Conservation (phyloP, 768 basidiomycete genomes). For the Boletus rufocinnamomeus region DNA sequence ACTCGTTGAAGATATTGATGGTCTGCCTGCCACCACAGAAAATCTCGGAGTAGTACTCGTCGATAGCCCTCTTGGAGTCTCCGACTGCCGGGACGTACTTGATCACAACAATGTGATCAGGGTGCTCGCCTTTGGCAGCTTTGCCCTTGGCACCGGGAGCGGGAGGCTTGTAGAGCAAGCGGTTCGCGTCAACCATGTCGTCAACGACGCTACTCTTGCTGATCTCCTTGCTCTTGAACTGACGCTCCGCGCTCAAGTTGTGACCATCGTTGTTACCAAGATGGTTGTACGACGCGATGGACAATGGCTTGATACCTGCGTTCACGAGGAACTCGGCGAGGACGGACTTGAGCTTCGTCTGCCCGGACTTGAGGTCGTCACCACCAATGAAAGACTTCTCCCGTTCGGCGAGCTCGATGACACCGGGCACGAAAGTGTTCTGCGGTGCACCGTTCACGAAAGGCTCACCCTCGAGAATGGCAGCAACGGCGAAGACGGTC, state of each 20-base stretch:
- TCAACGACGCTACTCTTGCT: constrained; percentile 96
- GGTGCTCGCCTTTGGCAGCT: constrained; percentile 88
- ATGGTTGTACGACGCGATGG: constrained; percentile 98
- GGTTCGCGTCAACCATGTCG: constrained; percentile 95
- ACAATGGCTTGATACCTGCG: constrained; percentile 96
- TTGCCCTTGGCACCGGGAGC: constrained; percentile 55
- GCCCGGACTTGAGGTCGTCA: constrained; percentile 97
- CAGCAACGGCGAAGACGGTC: constrained; percentile 91
- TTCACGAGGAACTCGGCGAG: constrained; percentile 98
- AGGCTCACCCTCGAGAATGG: constrained; percentile 92
- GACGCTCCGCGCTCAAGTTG: constrained; percentile 85
- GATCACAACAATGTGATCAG: constrained; percentile 96
- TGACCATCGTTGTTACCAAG: constrained; percentile 97
- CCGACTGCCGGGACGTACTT: constrained; percentile 98
- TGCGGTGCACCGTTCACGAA: constrained; percentile 98
- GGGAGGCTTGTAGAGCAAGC: constrained; percentile 86
- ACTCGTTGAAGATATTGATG: constrained; percentile 98
- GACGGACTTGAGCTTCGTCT: constrained; percentile 97
- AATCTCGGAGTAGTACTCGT: constrained; percentile 98
- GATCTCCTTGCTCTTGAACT: constrained; percentile 99
- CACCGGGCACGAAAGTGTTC: constrained; percentile 98
- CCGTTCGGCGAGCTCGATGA: constrained; percentile 89
- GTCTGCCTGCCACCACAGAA: constrained; percentile 93
- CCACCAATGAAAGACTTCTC: constrained; percentile 93
- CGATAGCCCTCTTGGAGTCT: constrained; percentile 97